Evolutionary conservation across 2,329 filamentous ascomycete genomes (phyloP), one percentile per base, ranked within the genome.

Genomic region (Ceratocystis alfenasii): DNA sequence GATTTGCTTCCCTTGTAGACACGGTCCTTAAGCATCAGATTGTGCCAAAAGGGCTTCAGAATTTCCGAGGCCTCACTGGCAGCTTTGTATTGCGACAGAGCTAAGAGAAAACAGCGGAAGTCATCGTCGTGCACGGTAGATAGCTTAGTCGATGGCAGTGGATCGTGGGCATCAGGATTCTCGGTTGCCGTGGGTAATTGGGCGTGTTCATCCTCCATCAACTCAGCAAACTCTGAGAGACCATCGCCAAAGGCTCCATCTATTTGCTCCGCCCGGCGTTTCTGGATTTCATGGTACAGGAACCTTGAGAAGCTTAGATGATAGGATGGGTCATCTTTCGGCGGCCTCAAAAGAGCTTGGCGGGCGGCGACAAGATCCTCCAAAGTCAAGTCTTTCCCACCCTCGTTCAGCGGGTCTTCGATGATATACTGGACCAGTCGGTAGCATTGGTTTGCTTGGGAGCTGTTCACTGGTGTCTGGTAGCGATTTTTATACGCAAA

Each of bases 341-440:
- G 79, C 4, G 75, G 72, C 48, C 70, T 74, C 1, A 77, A 70
- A 2, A 83, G 73, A 15, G 78, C 76, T 57, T 76, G 74, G 48
- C 80, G 75, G 0, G 80, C 80, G 64, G 73, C 75, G 66, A 74
- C 75, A 66, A 81, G 75, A 68, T 80, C 79, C 46, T 74, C 74
- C 65, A 74, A 73, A 46, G 71, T 74, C 68, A 77, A 71, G 28
- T 69, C 69, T 41, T 73, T 75, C 17, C 71, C 71, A 7, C 73
- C 71, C 57, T 72, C 70, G 5, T 72, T 70, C 20, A 70, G 70
- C 41, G 75, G 74, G 69, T 80, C 75, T 55, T 73, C 71, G 5
- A 73, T 68, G n/a, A 90, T 77, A 72, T 90, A 83, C 25, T 80
- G 75, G 67, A 89, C 81, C 55, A 90, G 83, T 48, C 80, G 74